Conservation (phyloP, 176 grass and related monocot genomes). For the Canna indica region DNA sequence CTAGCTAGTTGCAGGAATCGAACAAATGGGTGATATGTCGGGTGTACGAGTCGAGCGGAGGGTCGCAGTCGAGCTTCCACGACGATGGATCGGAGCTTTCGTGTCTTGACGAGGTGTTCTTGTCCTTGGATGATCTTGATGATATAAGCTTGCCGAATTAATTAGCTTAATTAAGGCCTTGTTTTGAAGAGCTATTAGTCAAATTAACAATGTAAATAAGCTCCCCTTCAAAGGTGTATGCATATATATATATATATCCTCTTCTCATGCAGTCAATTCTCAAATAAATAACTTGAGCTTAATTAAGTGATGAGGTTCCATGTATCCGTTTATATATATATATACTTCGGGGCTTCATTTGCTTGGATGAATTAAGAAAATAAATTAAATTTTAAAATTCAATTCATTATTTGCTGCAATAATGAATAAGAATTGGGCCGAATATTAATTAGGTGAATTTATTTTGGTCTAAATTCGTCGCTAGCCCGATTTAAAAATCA, state of each 20-base stretch:
- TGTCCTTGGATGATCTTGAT: constrained; percentile 91
- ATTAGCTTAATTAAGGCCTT: not conserved
- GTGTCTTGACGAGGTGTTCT: constrained; percentile 92
- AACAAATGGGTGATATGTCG: constrained; percentile 76
- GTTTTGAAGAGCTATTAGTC: not conserved
- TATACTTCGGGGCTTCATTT: no score
- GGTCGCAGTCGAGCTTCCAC: constrained; percentile 37
- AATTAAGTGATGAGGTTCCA: not conserved
- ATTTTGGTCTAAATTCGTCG: no score
- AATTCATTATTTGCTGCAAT: no score
- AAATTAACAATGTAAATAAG: not conserved
- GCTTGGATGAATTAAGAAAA: no score
- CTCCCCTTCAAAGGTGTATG: not conserved
- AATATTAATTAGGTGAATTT: no score
- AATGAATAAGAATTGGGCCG: no score
- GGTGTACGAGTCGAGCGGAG: constrained; percentile 48
- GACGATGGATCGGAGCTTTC: constrained; percentile 75
- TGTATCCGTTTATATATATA: not conserved
- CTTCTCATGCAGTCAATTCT: not conserved
- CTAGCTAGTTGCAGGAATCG: constrained; percentile 35
- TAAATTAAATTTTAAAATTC: no score
- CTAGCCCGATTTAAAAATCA: no score
- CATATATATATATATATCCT: not conserved
- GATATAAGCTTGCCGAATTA: constrained; percentile 81
- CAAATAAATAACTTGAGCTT: no score